Conservation (phyloP, 2,329 filamentous ascomycete genomes). For the Hypomyces perniciosus region DNA sequence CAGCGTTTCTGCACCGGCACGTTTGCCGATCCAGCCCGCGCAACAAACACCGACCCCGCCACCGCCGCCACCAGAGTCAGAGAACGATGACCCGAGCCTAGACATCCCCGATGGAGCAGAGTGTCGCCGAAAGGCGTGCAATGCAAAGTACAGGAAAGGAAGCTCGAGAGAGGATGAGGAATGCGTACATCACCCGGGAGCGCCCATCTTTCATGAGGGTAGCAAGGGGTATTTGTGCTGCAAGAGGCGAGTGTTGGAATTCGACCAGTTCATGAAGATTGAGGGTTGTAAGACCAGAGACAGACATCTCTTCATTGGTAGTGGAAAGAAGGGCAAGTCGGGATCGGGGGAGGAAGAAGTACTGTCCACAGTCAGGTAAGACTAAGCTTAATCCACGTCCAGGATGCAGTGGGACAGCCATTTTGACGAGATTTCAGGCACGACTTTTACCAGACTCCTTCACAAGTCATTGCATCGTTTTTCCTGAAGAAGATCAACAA, state of each 20-base stretch:
- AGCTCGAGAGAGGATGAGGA: constrained; percentile 60
- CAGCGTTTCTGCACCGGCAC: constrained; percentile 36
- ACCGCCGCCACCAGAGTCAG: constrained; percentile 66
- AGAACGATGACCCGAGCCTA: constrained; percentile 75
- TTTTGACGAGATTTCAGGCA: constrained; percentile 32
- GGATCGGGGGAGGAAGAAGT: constrained; percentile 59
- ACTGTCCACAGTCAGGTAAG: constrained; percentile 67
- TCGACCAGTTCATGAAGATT: constrained; percentile 97
- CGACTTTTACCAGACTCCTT: constrained; percentile 92
- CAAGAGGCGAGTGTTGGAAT: constrained; percentile 90
- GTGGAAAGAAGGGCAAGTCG: constrained; percentile 56
- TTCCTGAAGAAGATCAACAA: constrained; percentile 98
- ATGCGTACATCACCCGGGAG: constrained; percentile 84
- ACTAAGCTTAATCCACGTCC: background rate
- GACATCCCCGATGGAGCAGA: constrained; percentile 66
- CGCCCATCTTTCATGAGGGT: constrained; percentile 92
- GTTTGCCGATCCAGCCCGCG: constrained; percentile 33
- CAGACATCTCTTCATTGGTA: constrained; percentile 79
- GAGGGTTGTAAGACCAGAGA: constrained; percentile 80
- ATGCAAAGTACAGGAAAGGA: constrained; percentile 56
- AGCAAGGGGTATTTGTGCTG: constrained; percentile 98
- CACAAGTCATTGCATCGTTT: constrained; percentile 79
- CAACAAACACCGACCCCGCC: constrained; percentile 47
- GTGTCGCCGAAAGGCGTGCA: constrained; percentile 76
- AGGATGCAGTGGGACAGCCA: background rate